A percentile compares a stretch with the other conserved stretches of the same genome.
Conservation (phyloP, 2,329 filamentous ascomycete genomes). For the Diplodia seriata region DNA sequence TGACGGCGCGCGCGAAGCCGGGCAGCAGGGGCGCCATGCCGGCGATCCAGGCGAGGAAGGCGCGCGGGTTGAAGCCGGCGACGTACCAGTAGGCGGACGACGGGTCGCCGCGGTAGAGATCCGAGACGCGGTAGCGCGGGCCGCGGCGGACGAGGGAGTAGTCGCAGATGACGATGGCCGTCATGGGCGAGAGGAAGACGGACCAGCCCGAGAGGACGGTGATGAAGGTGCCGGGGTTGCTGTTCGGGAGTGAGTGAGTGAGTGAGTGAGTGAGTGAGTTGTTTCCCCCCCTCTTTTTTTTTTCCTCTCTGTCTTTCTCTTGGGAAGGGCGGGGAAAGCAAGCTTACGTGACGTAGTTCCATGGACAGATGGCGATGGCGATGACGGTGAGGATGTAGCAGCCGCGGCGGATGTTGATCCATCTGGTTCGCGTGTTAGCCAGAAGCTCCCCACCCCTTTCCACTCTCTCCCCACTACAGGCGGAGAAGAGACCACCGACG, state of each 20-base stretch:
- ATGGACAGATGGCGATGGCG: constrained; percentile 39
- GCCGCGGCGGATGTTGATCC: constrained; percentile 37
- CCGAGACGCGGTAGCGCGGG: constrained; percentile 38
- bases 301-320: not conserved
- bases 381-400: constrained; percentile 39
- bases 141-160: constrained; percentile 39
- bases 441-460: not conserved
- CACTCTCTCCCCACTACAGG: no score
- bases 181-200: constrained; percentile 40
- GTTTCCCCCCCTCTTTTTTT: not conserved
- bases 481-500: not conserved
- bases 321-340: not conserved
- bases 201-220: constrained; percentile 40
- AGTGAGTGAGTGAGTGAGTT: no score
- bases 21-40: constrained; percentile 38
- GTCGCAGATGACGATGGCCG: constrained; percentile 39
- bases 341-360: constrained; percentile 33
- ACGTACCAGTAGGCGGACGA: constrained; percentile 39
- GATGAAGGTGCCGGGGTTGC: constrained; percentile 32
- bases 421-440: not conserved
- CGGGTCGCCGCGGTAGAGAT: constrained; percentile 36
- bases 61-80: constrained; percentile 38
- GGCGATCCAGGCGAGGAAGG: constrained; percentile 38
- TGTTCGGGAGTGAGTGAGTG: not conserved
- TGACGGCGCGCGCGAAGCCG: constrained; percentile 27